A percentile compares a stretch with the other conserved stretches of the same genome.
These are phyloP conservation scores for Malbranchea cinnamomea DNA, from an alignment of 2,329 filamentous ascomycete species.

Conservation along the genomic window DNA sequence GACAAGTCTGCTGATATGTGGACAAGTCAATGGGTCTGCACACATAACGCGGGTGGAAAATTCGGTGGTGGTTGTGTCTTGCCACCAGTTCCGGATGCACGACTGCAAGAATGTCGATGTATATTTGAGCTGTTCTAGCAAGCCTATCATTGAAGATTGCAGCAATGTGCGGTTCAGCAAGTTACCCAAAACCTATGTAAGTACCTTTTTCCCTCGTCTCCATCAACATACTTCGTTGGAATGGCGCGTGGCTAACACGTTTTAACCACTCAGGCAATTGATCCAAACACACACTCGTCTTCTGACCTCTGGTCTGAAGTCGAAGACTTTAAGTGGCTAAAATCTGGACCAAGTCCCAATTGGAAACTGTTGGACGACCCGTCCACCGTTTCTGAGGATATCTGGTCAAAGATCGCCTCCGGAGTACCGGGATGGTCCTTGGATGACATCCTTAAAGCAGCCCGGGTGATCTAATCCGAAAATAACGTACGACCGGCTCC, in stretches of 20 bases:
- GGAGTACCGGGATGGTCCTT: conserved; percentile 47
- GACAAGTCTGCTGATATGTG: conserved; percentile 59
- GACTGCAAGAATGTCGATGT: conserved; percentile 67
- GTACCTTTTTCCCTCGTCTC: conserved; percentile 19
- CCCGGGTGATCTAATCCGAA: no score
- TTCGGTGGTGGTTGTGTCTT: conserved; percentile 62
- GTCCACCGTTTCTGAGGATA: conserved; percentile 42
- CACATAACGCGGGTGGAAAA: conserved; percentile 65
- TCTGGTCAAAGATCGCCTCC: conserved; percentile 56
- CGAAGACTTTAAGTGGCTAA: conserved; percentile 97
- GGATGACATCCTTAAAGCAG: conserved; percentile 47
- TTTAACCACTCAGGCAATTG: conserved; percentile 16
- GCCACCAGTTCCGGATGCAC: conserved; percentile 87
- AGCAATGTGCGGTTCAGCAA: conserved; percentile 61
- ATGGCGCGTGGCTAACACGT: neutral
- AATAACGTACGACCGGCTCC: no score
- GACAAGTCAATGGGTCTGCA: conserved; percentile 61
- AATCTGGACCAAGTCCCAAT: conserved; percentile 70
- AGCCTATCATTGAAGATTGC: conserved; percentile 92
- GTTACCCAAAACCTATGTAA: conserved; percentile 54
- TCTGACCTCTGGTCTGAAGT: conserved; percentile 74
- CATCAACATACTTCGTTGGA: neutral
- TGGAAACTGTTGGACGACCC: conserved; percentile 57
- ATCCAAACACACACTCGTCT: conserved; percentile 18
- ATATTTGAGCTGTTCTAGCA: conserved; percentile 66